Evolutionary conservation across 495 filamentous ascomycete species (phyloP).

Genomic region (Acidomyces sp.): DNA sequence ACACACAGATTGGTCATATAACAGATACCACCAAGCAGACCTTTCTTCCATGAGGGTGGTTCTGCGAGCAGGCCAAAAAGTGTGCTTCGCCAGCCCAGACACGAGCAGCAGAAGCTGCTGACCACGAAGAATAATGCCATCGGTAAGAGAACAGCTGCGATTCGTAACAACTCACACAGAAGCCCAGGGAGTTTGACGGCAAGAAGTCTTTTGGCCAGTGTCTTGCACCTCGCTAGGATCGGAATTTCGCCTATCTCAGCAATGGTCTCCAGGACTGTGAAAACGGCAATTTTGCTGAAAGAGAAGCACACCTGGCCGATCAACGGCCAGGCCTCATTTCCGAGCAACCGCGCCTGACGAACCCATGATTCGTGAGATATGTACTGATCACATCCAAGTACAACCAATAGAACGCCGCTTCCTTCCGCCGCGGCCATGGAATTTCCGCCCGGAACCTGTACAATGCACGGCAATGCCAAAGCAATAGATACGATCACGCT

Average conservation of each 20-base stretch:
- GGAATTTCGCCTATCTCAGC: neutral
- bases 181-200: neutral
- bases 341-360: neutral
- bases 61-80: neutral
- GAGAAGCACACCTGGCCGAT: neutral
- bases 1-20: too few relatives aligned
- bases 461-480: neutral
- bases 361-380: neutral
- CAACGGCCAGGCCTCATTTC: neutral
- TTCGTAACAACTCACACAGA: neutral
- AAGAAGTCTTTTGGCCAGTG: neutral
- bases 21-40: too few relatives aligned
- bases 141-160: neutral
- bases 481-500: neutral
- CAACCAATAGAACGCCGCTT: neutral
- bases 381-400: neutral
- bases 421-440: neutral
- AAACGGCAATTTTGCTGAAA: neutral
- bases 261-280: neutral
- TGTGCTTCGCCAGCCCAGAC: conserved; percentile 14
- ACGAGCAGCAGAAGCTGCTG: neutral
- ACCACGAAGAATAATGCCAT: neutral
- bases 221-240: neutral
- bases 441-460: too few relatives aligned
- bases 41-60: conserved; percentile 28